Conservation (phyloP, 2,329 filamentous ascomycete genomes). For the Aureobasidium mangrovei region DNA sequence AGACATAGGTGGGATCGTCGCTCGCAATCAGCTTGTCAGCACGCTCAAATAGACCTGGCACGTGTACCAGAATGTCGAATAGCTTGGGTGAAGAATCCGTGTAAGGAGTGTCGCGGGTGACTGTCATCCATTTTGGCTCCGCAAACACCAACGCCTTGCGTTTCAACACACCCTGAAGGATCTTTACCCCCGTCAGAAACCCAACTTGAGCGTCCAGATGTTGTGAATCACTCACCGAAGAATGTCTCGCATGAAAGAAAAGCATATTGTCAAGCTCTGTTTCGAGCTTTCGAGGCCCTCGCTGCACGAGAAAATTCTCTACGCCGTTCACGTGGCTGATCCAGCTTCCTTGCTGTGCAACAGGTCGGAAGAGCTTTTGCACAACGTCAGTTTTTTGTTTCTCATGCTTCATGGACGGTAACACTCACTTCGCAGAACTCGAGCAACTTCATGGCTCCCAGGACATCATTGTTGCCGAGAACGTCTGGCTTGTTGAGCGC, state of each 20-base stretch:
- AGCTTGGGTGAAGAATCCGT: conserved; percentile 21
- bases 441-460: conserved; percentile 24
- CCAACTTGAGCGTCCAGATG: not conserved
- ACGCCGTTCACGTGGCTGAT: conserved; percentile 22
- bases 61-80: conserved; percentile 23
- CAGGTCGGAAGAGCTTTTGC: conserved; percentile 23
- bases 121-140: conserved; percentile 21
- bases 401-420: not conserved
- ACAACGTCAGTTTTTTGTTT: not conserved
- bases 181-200: not conserved
- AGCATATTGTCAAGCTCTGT: conserved; percentile 22
- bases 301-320: conserved; percentile 22
- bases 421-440: conserved; percentile 21
- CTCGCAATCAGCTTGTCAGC: conserved; percentile 3
- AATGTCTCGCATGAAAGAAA: conserved; percentile 23
- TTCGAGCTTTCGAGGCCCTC: conserved; percentile 22
- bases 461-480: conserved; percentile 21
- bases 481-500: conserved; percentile 17
- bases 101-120: conserved; percentile 20
- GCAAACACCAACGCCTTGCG: conserved; percentile 24
- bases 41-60: conserved; percentile 9
- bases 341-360: conserved; percentile 23
- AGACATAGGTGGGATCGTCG: not conserved
- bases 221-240: conserved; percentile 12
- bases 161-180: conserved; percentile 21